Evolutionary conservation across 2,329 filamentous ascomycete genomes (phyloP), one percentile per base, ranked within the genome.

Genomic region (Trichoderma oligosporum): DNA sequence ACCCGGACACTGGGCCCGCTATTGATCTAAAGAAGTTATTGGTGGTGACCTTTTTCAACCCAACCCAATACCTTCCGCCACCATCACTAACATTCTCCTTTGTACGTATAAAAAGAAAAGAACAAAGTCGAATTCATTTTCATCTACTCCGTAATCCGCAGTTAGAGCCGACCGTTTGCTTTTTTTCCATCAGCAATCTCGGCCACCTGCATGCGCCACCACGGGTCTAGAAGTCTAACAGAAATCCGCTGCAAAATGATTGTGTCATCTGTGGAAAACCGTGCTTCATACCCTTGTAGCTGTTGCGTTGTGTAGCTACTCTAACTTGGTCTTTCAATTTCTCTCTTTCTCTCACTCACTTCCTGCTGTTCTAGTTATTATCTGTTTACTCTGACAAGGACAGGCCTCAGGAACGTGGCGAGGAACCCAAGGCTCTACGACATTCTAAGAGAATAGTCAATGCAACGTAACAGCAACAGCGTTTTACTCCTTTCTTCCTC

Each of bases 121-220:
- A 7, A n/a, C 7, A 45, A 38, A 20, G 39, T 27, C 51, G 31
- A 38, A 36, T 11, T 25, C 51, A 20, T 5, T 20, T 22, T 22
- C 29, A 20, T 29, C 11, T 18, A 7, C 39, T 54, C 31, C 16
- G 41, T 29, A 12, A n/a, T n/a, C n/a, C n/a, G n/a, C n/a, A 14
- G 29, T 41, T 14, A 27, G 14, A 38, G 18, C 38, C 14, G 29
- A 14, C 22, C 22, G 33, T 45, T 29, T 36, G 31, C 8, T 25
- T 33, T 4, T 11, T 33, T 25, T 31, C 5, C 25, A 44, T 18
- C 6, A 24, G 27, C 44, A 46, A 25, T 5, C 44, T 7, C 53
- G 53, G 53, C 53, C 45, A 16, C 42, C 25, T 41, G 42, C 53
- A 47, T 56, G 44, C 53, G 53, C 44, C 53, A 56, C 53, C 16